A percentile compares a stretch with the other conserved stretches of the same genome.
These are phyloP conservation scores for Solanum lignicaule DNA, from an alignment of 257 asterid species.

Conservation along the genomic window DNA sequence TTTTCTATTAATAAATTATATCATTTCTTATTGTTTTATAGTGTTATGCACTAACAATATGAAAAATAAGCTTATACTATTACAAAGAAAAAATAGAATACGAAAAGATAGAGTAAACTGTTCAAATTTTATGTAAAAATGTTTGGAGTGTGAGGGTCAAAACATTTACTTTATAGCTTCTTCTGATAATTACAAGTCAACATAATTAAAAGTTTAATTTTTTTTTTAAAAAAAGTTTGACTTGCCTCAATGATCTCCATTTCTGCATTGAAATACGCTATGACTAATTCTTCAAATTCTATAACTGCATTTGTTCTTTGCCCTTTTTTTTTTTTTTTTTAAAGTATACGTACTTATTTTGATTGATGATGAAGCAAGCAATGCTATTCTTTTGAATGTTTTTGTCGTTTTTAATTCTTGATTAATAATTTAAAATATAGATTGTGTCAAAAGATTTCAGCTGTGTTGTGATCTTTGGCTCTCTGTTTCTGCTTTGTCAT, in stretches of 20 bases:
- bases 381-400: neutral
- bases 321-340: neutral
- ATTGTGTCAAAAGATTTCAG: neutral
- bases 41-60: neutral
- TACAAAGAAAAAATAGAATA: neutral
- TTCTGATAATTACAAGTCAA: neutral
- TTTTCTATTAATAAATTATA: neutral
- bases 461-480: neutral
- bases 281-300: neutral
- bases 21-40: neutral
- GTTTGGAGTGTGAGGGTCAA: neutral
- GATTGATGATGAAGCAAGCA: neutral
- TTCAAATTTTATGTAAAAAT: neutral
- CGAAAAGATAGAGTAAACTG: neutral
- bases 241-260: neutral
- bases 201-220: too few relatives aligned
- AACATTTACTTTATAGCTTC: neutral
- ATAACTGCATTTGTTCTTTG: neutral
- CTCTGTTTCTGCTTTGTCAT: neutral
- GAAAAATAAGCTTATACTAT: neutral
- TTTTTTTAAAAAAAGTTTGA: neutral
- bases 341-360: neutral
- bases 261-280: neutral
- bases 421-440: neutral
- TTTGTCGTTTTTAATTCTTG: neutral